phyloP scores from a whole-genome alignment of 257 asterid genomes.

The Capsicum baccatum region DNA sequence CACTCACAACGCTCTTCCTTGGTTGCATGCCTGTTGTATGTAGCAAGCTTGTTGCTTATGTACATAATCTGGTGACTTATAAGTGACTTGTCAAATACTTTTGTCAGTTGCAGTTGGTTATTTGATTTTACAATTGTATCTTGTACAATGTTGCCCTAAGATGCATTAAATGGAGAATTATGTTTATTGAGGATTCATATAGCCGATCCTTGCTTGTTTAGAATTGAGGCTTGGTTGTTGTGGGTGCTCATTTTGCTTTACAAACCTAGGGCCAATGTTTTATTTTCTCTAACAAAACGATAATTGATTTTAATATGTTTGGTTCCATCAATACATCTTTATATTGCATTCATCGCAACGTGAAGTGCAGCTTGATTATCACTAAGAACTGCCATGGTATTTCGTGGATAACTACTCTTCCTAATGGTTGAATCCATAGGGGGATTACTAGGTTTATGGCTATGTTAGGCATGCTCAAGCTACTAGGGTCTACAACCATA shows the following conservation, averaged over 20 bases:
- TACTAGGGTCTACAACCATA: background rate
- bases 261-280: background rate
- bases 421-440: background rate
- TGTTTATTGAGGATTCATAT: background rate
- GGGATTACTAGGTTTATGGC: background rate
- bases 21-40: constrained; percentile 22
- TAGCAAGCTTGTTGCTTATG: background rate
- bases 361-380: background rate
- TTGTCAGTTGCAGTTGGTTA: background rate
- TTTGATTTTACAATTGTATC: constrained; percentile 21
- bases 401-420: background rate
- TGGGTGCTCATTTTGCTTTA: constrained; percentile 12
- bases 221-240: background rate
- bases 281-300: background rate
- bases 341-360: background rate
- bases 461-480: background rate
- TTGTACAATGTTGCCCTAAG: constrained; percentile 19
- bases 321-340: background rate
- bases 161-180: constrained; percentile 10
- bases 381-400: constrained; percentile 5
- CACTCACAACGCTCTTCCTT: constrained; percentile 11
- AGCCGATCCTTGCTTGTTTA: background rate
- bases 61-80: background rate
- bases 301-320: constrained; percentile 8
- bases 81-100: background rate